These are phyloP conservation scores for Hypoxylon subgilvum DNA, from an alignment of 495 filamentous ascomycete species.

Conservation along the genomic window DNA sequence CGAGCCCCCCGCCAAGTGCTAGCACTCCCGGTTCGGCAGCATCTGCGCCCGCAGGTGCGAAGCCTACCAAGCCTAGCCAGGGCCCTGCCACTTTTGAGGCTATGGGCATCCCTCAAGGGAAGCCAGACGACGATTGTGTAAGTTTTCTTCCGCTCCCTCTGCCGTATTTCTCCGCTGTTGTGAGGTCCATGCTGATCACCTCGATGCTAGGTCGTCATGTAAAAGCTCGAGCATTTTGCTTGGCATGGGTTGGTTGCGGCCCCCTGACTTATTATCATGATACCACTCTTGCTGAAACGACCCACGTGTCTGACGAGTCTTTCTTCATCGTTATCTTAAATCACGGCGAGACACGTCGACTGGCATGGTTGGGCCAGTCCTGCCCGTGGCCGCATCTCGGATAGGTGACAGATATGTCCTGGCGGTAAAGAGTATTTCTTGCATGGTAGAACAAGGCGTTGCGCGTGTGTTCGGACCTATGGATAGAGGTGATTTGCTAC, in stretches of 20 bases:
- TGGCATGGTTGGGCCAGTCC: constrained; percentile 2
- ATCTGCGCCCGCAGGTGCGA: constrained; percentile 45
- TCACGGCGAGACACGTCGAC: not conserved
- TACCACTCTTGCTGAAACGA: constrained; percentile 31
- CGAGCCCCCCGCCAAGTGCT: constrained; percentile 42
- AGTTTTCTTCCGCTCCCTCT: constrained; percentile 46
- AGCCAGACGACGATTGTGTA: constrained; percentile 89
- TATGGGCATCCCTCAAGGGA: constrained; percentile 87
- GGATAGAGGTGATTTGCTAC: too few relatives aligned
- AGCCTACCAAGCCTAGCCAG: constrained; percentile 62
- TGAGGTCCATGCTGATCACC: constrained; percentile 4
- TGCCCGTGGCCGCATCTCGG: too few relatives aligned
- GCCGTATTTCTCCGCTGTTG: not conserved
- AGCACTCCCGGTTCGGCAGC: constrained; percentile 32
- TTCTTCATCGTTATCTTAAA: not conserved
- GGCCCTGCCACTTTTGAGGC: constrained; percentile 97
- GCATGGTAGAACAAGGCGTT: constrained; percentile 20
- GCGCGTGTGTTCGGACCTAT: too few relatives aligned
- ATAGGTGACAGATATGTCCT: not conserved
- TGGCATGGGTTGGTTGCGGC: constrained; percentile 21
- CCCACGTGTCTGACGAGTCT: constrained; percentile 14
- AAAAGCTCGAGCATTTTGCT: constrained; percentile 8
- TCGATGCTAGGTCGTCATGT: constrained; percentile 31
- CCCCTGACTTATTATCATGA: constrained; percentile 34
- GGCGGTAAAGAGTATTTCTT: not conserved